Percentiles rank a stretch among this genome's conserved stretches.
Evolutionary conservation across 2,329 filamentous ascomycete genomes (phyloP).

Genomic region (Dactylonectria estremocensis): DNA sequence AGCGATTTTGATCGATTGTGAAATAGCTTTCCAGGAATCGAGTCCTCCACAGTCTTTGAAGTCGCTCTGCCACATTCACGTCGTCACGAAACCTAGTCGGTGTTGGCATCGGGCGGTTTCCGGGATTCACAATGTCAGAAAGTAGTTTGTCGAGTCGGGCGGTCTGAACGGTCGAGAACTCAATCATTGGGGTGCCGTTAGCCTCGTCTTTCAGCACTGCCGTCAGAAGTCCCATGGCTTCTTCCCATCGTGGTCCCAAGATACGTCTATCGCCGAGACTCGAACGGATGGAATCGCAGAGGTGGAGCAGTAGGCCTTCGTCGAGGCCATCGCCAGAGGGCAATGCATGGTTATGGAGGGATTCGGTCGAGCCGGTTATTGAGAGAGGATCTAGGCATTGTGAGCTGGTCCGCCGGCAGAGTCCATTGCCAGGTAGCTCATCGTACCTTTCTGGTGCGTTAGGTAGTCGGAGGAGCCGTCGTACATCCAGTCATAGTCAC

Average conservation of each 20-base stretch:
- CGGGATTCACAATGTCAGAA: conserved; percentile 56
- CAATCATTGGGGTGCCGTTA: conserved; percentile 51
- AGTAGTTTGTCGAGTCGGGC: conserved; percentile 62
- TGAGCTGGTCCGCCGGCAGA: conserved; percentile 30
- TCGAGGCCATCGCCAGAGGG: conserved; percentile 31
- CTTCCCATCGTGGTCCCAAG: conserved; percentile 53
- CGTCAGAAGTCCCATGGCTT: conserved; percentile 58
- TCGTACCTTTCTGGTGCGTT: conserved; percentile 39
- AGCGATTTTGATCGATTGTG: conserved; percentile 62
- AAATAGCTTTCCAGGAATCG: conserved; percentile 63
- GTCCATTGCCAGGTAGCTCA: neutral
- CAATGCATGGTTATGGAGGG: conserved; percentile 14
- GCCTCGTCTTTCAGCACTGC: conserved; percentile 58
- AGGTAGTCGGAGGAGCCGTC: conserved; percentile 37
- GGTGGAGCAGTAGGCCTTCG: conserved; percentile 48
- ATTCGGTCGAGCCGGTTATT: conserved; percentile 27
- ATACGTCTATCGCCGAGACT: conserved; percentile 52
- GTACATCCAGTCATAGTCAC: conserved; percentile 31
- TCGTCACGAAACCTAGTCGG: conserved; percentile 53
- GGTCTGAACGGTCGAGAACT: conserved; percentile 57
- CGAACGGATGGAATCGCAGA: conserved; percentile 60
- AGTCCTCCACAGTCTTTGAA: conserved; percentile 61
- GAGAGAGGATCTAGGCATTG: conserved; percentile 36
- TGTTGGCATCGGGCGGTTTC: conserved; percentile 46
- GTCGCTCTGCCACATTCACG: conserved; percentile 54